Percentiles rank a stretch among this genome's conserved stretches.
phyloP scores from a whole-genome alignment of 1,139 yeast genomes.

The Scheffersomyces titani region DNA sequence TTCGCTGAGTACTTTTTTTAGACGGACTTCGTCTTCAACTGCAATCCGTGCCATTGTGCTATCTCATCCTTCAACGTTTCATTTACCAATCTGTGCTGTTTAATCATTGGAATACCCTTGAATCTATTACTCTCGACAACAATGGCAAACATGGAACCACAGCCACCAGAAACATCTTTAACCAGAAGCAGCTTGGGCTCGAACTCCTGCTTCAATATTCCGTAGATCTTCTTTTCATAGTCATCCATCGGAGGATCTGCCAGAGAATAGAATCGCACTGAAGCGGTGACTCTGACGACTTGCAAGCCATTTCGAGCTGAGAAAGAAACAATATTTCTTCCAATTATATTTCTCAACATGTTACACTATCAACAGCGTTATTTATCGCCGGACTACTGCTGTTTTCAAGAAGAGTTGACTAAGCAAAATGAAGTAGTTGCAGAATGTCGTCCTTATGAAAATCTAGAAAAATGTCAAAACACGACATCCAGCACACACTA shows the following conservation, averaged over 20 bases:
- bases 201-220: slow-evolving; percentile 54
- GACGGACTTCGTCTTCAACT: slow-evolving; percentile 69
- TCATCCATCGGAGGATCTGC: slow-evolving; percentile 43
- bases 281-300: neutral
- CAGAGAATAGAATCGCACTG: slow-evolving; percentile 6
- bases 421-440: neutral
- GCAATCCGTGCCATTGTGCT: slow-evolving; percentile 92
- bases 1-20: slow-evolving; percentile 4
- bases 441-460: neutral
- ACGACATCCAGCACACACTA: neutral
- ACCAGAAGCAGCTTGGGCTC: slow-evolving; percentile 65
- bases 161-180: slow-evolving; percentile 86
- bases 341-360: neutral
- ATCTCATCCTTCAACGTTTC: slow-evolving; percentile 82
- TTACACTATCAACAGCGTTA: neutral
- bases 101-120: slow-evolving; percentile 78
- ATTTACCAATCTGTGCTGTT: slow-evolving; percentile 91
- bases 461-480: neutral
- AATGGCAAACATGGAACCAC: slow-evolving; percentile 98
- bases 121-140: slow-evolving; percentile 71
- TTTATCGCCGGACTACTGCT: neutral
- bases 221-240: slow-evolving; percentile 67
- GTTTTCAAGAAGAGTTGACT: neutral
- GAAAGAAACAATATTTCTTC: neutral
- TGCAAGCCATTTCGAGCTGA: neutral